phyloP scores from a whole-genome alignment of 148 eudicot species.

The Rhododendron griersonianum region DNA sequence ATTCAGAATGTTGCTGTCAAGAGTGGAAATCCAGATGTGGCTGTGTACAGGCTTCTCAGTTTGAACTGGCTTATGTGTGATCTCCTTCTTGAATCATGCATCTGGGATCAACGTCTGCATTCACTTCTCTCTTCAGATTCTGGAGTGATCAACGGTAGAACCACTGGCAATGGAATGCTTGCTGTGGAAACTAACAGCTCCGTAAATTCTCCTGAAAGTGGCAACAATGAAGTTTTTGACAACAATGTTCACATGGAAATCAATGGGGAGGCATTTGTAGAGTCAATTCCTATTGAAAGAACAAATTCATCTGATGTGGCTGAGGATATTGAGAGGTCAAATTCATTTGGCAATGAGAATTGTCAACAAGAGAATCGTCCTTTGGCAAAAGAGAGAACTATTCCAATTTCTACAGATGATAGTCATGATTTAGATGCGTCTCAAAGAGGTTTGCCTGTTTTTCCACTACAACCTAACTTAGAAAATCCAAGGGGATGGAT shows the following conservation, averaged over 20 bases:
- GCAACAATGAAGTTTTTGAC: constrained; percentile 15
- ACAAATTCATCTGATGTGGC: constrained; percentile 12
- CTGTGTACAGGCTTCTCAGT: constrained; percentile 45
- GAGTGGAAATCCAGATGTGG: constrained; percentile 32
- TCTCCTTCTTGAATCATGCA: constrained; percentile 65
- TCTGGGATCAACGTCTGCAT: constrained; percentile 78
- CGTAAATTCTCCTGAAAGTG: constrained; percentile 3
- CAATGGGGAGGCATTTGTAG: constrained; percentile 25
- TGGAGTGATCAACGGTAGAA: constrained; percentile 14
- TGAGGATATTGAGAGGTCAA: constrained; percentile 14
- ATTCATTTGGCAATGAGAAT: constrained; percentile 13
- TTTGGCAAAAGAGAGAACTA: constrained; percentile 22
- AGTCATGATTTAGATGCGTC: constrained; percentile 15
- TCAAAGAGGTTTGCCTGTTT: constrained; percentile 16
- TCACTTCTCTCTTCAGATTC: constrained; percentile 55
- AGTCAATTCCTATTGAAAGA: constrained; percentile 27
- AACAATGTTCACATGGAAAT: constrained; percentile 15
- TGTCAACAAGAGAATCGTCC: constrained; percentile 24
- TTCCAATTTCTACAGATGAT: constrained; percentile 23
- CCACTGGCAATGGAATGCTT: constrained; percentile 11
- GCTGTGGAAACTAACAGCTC: constrained; percentile 20
- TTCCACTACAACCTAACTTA: constrained; percentile 15
- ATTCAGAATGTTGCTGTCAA: constrained; percentile 33
- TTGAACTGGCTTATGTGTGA: constrained; percentile 63
- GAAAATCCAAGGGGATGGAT: constrained; percentile 41